Conservation (phyloP, 2,329 filamentous ascomycete species). For the Diaporthe amygdali region DNA sequence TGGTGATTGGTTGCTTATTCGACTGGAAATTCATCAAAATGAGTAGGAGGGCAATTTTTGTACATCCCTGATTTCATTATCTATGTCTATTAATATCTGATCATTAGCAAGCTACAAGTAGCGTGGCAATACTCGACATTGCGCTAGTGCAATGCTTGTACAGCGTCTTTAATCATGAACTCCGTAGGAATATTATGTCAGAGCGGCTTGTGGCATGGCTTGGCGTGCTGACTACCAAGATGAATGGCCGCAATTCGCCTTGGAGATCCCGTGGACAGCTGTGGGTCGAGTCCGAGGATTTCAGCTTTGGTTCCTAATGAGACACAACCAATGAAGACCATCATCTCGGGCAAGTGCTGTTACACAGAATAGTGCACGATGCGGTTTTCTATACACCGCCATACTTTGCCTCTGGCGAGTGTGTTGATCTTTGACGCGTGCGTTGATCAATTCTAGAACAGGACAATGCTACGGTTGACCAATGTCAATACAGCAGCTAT, state of each 20-base stretch:
- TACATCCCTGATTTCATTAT: no score
- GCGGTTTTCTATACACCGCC: background rate
- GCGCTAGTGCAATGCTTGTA: background rate
- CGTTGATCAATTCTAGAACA: background rate
- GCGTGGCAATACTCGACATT: background rate
- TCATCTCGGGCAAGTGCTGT: background rate
- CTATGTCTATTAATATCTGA: background rate
- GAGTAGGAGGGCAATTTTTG: no score
- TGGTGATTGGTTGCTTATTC: no score
- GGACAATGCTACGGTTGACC: background rate
- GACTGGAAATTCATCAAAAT: no score
- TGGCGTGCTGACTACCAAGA: background rate
- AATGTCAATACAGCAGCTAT: background rate
- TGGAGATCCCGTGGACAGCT: background rate
- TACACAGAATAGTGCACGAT: background rate
- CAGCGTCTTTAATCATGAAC: background rate
- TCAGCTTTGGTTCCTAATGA: background rate
- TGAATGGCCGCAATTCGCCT: background rate
- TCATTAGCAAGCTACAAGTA: background rate
- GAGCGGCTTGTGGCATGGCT: background rate
- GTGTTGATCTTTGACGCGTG: background rate
- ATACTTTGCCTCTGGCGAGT: background rate
- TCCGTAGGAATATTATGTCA: background rate
- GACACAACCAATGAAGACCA: background rate
- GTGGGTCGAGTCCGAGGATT: background rate